Base-by-base conservation (phyloP, 2,329 filamentous ascomycete genomes). In the Gyromitra esculenta region DNA sequence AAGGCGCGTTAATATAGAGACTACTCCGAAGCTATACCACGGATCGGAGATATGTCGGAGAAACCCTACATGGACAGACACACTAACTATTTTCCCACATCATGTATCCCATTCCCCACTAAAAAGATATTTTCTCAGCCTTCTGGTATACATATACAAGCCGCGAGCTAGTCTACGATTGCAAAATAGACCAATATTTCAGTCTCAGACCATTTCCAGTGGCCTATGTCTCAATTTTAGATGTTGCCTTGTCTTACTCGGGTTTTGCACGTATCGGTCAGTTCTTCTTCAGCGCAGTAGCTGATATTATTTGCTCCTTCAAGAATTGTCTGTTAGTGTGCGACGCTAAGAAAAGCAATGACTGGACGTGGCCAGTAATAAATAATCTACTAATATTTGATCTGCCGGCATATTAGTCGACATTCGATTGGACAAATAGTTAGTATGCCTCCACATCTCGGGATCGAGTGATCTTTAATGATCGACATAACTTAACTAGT, bases 391-490 rank as follows among this genome's bases (percentile, higher is more conserved):
- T 69, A 11, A 18, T n/a, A 21, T 8, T 52, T 52, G n/a, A 70
- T 62, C 67, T 70, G 31, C 67, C 67, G 67, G 57, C 56, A 70
- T 70, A 52, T 31, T 31, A 15, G 43, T 35, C 37, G 31, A 39
- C 13, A 2, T n/a, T 7, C 45, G 6, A 31, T 39, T 59, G 43
- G 18, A 31, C 35, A 13, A 70, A 70, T 52, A 41, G 13, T 37
- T 25, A 8, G n/a, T 35, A 18, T 4, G 48, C 18, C 8, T 21
- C 15, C 50, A 41, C 37, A n/a, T 7, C n/a, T 21, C 21, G 56
- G 13, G 9, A 2, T 52, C 60, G 60, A 66, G 60, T 73, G 69
- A 73, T 48, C 41, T 41, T 73, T 8, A 18, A 59, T 73, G 70
- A 73, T 37, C 31, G 39, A 18, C 41, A 41, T 43, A 50, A 39